Base-by-base conservation (phyloP, 2,329 filamentous ascomycete genomes). In the Sporothrix luriei region DNA sequence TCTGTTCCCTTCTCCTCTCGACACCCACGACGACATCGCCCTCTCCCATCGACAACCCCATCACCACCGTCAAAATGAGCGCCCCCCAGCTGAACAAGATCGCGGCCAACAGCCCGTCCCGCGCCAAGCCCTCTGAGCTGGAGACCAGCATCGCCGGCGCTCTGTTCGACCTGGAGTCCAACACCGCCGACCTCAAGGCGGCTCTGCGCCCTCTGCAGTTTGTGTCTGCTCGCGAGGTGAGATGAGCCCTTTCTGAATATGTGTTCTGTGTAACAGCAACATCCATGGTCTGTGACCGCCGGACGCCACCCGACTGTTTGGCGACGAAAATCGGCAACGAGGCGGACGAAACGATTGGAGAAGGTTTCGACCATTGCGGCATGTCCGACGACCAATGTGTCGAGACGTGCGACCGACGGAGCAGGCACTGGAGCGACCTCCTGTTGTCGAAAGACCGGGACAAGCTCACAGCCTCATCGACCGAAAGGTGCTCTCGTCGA, bases 141-240 rank as follows among this genome's bases (percentile, higher is more conserved):
- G 95, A 99, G 92, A 90, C 88, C 84, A 92, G 86, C 88, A 96
- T 99, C 83, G 95, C 95, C 82, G 91, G 90, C 85, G 95, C 95
- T 85, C 92, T 99, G 76, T 96, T 91, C 88, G 95, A 99, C 81
- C 92, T 99, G 85, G 95, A 99, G 93, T 94, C 90, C 87, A 97
- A 97, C 90, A 97, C 95, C 81, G 87, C 93, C 83, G 95, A 99
- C 85, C 92, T 99, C 85, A 97, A 94, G 91, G 89, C 88, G 80
- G 91, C 93, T 78, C 91, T 99, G 82, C 91, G 95, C 81, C 95
- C 95, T 84, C 90, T 99, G 85, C 95, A 99, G 89, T 94, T 99
- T 85, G 92, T 96, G 83, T 97, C 92, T 85, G 95, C 95, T 82
- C 93, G 94, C 84, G 95, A 99, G 94, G 95, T 99, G 91, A 93